Base-by-base conservation (phyloP, 2,329 filamentous ascomycete species). In the Drechslerella dactyloides region DNA sequence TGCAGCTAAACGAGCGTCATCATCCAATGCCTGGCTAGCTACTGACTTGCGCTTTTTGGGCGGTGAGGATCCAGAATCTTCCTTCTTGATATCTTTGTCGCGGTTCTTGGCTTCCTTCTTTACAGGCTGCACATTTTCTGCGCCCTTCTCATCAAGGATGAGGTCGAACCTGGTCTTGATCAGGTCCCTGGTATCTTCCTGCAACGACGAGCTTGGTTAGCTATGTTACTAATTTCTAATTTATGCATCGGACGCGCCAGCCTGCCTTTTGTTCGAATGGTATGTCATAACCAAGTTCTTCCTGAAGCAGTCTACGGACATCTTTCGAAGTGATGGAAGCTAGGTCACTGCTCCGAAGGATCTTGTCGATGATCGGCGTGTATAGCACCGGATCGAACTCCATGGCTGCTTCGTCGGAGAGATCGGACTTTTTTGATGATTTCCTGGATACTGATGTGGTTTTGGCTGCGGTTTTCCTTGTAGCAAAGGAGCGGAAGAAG, bases 1-100 rank as follows among this genome's bases (percentile, higher is more conserved):
- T 15, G 92, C 92, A 0, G 94, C 94, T 73, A 93, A 86, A 50
- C 89, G 87, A 35, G 93, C 94, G 80, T 99, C 94, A 33, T 90
- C 89, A 74, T 96, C 91, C 75, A 85, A 82, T 27, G 86, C 62
- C 66, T 59, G 59, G 59, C 66, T 64, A 70, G 66, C 66, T 64
- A 70, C 66, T 70, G 85, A 85, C 78, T 87, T 87, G 65, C 82
- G 80, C 55, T 70, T 70, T 55, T 64, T 70, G 60, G 66, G 60
- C 21, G 66, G 54, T 37, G 78, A 77, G 30, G 78, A 77, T 27
- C 75, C 78, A 55, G 75, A 77, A 74, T 73, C 77, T 76, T 74
- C 77, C 55, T 79, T 78, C 33, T 76, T 69, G 51, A 75, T 33
- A 23, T 56, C 60, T 17, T 54, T 33, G n/a, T 81, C 73, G 78